Base-by-base conservation (phyloP, 2,329 filamentous ascomycete species). In the Pezicula radicicola region DNA sequence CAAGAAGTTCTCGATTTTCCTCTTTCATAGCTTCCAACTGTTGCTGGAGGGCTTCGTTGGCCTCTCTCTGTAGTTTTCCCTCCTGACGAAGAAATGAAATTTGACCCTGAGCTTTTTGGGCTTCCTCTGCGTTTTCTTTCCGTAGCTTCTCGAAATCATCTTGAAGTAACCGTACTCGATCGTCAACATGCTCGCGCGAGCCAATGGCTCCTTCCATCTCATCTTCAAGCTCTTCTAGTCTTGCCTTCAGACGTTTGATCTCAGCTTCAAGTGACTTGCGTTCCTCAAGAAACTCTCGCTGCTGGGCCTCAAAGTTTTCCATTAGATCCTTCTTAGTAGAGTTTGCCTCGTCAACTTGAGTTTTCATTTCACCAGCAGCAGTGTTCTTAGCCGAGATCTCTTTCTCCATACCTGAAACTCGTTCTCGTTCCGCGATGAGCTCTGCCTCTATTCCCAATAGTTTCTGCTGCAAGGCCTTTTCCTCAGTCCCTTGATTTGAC, bases 251-350 rank as follows among this genome's bases (percentile, higher is more conserved):
- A 13, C 81, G 80, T 60, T 85, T 87, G 52, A 94, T 85, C 66
- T 97, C 92, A 15, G 83, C 78, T 60, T 96, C 89, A 1, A 97
- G 76, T 9, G 85, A 88, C 63, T 88, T 90, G 37, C 94, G 84
- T 69, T 97, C 93, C 46, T 86, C 84, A 35, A 88, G 78, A 60
- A 96, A 97, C 64, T 97, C 94, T 25, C 84, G 84, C 69, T 97
- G 91, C 58, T 95, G 82, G 12, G 92, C 87, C 65, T 97, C 91
- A 74, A 99, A 90, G 64, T 99, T 99, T 58, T 90, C 87, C 71
- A 99, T 84, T 9, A 99, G 81, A 68, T 97, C 94, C 61, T 89
- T 88, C 69, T 99, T 99, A 1, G 89, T 97, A 3, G 90, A 92
- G 61, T 94, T 90, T 6, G 84, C 89, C 68, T 97, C 93, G 57